Base-by-base conservation (phyloP, 1,139 yeast genomes). In the Saccharomyces hybrid region DNA sequence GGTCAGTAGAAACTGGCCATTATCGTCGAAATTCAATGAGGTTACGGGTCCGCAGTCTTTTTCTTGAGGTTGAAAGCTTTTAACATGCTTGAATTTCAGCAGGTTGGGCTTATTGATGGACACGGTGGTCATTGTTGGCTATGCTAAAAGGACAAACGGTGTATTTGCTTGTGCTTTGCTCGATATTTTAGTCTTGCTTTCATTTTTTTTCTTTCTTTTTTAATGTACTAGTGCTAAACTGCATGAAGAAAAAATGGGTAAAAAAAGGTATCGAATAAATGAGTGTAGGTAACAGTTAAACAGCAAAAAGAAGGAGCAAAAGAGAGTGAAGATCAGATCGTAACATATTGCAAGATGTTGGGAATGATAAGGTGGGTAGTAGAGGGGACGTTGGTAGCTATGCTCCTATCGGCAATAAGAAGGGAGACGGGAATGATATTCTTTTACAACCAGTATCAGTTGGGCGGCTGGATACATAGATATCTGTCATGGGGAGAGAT, bases 1-100 rank as follows among this genome's bases (percentile, higher is more conserved):
- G 2, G 96, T 81, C 41, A 95, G 74, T 47, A 88, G 76, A 66
- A 75, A 87, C 60, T 85, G 87, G 4, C 99, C 99, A 6, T 87
- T 76, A 62, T 86, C 95, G 67, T 90, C 96, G 67, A 84, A 93
- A 65, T 87, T 91, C 28, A 93, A 70, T 25, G 97, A 87, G 3
- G 97, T 88, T 11, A 90, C 80, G 14, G 79, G 79, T 6, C 84
- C 75, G 2, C 80, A 78, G 28, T 75, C 76, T 54, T 79, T 77
- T 62, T 80, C 77, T 52, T 78, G 73, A 58, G 88, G 79, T 23
- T 79, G 71, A 66, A 67, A 69, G 2, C 70, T 63, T 85, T 89
- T 44, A 78, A 73, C 48, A 84, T 88, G 58, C 50, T 73, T 70
- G 64, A 86, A 77, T 34, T 80, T 66, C 44, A 72, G 64, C 52